Evolutionary conservation across 2,329 filamentous ascomycete genomes (phyloP), one percentile per base, ranked within the genome.

Genomic region (Lachnellula occidentalis): DNA sequence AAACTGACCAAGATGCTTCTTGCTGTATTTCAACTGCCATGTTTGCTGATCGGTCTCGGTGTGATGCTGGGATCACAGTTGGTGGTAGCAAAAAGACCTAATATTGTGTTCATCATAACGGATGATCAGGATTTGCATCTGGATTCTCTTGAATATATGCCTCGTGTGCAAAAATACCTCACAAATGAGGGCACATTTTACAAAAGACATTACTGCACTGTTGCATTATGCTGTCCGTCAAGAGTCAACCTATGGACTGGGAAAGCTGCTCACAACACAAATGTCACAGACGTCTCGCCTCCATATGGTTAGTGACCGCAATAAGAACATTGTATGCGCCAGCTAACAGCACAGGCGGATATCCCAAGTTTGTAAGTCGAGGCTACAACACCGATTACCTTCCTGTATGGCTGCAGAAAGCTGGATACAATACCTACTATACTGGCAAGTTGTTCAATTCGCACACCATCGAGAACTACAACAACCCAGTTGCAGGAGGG

Each of bases 361-460:
- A 83, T 60, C 79, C 81, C 1, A 86, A 87, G 60, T 86, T 88
- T 51, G 71, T 88, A 14, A 72, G 71, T 4, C 74, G 84, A 48
- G 85, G 85, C 0, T 74, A 81, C 55, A 87, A 88, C 54, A 77
- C 84, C 1, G 77, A 83, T 36, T 88, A 85, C 55, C 74, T 89
- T 0, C 86, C 85, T 0, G 67, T 88, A 0, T 90, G 86, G 84
- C 68, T 90, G 14, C 83, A 87, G 58, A 66, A 78, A 2, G 79
- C 78, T 0, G 85, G 85, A 0, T 88, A 88, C 64, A 79, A 81
- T 57, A 88, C 85, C 0, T 88, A 87, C 63, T 89, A 88, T 61
- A 80, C 80, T 0, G 86, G 83, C 19, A 89, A 90, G 71, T 72
- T 1, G 81, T 84, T 86, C 70, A 89, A 89, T 58, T 74, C 76